Conservation (phyloP, 371 early-diverging fungal genomes). For the Encephalitozoon hellem region DNA sequence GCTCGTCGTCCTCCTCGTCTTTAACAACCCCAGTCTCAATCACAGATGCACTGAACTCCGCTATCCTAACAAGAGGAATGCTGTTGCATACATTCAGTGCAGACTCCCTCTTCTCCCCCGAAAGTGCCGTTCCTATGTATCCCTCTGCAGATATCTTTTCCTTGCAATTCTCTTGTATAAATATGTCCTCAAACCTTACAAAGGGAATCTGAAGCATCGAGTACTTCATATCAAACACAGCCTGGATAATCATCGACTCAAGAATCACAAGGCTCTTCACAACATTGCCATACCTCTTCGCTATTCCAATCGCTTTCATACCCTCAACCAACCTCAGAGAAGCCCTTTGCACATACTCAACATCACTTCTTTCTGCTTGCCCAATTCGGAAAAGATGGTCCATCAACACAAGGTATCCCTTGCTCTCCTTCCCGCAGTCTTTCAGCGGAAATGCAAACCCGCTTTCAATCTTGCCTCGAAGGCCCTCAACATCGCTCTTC, state of each 20-base stretch:
- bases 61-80: slow-evolving; percentile 2
- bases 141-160: slow-evolving; percentile 15
- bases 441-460: slow-evolving; percentile 35
- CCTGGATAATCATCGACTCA: slow-evolving; percentile 54
- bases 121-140: slow-evolving; percentile 6
- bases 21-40: slow-evolving; percentile 6
- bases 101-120: not conserved
- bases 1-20: not conserved
- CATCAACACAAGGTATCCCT: slow-evolving; percentile 36
- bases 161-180: slow-evolving; percentile 32
- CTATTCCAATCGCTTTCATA: slow-evolving; percentile 30
- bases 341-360: slow-evolving; percentile 12
- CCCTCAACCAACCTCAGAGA: slow-evolving; percentile 25
- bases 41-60: slow-evolving; percentile 25
- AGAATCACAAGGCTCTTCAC: slow-evolving; percentile 34
- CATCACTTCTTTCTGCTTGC: not conserved
- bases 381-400: slow-evolving; percentile 44
- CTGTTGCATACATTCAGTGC: not conserved
- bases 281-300: not conserved
- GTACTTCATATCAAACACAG: slow-evolving; percentile 52
- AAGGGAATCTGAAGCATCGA: slow-evolving; percentile 51
- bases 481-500: not conserved
- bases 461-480: slow-evolving; percentile 27
- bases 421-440: slow-evolving; percentile 1
- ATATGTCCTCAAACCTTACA: slow-evolving; percentile 39